Evolutionary conservation across 352 stramenopile genomes (phyloP), one percentile per base, ranked within the genome.

Genomic region (Globisporangium carolinianum): DNA sequence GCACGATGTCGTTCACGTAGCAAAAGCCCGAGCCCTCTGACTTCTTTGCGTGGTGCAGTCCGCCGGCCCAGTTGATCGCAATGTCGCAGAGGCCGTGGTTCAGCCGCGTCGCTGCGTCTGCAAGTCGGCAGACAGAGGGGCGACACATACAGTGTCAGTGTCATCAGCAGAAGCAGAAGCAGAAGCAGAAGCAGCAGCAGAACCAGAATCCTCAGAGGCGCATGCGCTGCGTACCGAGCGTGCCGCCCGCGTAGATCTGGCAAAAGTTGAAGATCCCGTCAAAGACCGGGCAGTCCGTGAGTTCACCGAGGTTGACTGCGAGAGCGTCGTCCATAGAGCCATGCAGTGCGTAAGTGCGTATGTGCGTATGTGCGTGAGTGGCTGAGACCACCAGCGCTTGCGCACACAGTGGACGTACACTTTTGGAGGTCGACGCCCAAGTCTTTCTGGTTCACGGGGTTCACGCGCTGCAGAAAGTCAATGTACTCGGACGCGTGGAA

Each of bases 1-100:
- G 76, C 42, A 99, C 97, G 64, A 94, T 98, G 74, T 99, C 97
- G 72, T 99, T 99, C 48, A 99, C 93, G 71, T 99, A 99, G 76
- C 97, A 99, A 72, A 99, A 99, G 42, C 97, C 97, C 41, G 85
- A 98, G 12, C 97, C 97, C 70, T 99, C 97, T 15, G 92, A 96
- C 64, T 98, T 98, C 70, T 99, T 99, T 24, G 97, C 97, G 75
- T 99, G 97, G 72, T 99, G 97, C 54, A 99, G 67, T 32, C 97
- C 97, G 42, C 97, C 97, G 15, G 94, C 88, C 95, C 97, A 99
- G 73, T 99, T 99, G 69, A 99, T 98, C 38, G 98, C 97, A 68
- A 99, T 97, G 71, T 99, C 97, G 17, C 85, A 94, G 51, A 98
- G 72, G 15, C 86, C 87, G 50, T 98, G 87, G 65, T 99, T 99